Evolutionary conservation across 768 basidiomycete genomes (phyloP), one percentile per base, ranked within the genome.

Genomic region (Russula dissimulans): DNA sequence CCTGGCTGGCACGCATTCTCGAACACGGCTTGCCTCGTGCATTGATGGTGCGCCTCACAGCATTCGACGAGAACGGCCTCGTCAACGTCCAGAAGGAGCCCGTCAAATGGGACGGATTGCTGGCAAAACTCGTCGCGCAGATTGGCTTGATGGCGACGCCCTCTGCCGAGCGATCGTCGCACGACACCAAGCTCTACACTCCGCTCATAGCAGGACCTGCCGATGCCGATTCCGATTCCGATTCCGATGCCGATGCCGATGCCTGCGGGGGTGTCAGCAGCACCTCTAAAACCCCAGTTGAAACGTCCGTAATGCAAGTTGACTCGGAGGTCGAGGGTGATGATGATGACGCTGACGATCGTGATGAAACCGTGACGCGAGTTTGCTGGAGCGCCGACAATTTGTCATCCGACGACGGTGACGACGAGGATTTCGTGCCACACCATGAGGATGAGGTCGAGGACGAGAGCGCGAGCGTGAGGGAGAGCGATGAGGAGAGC

Each of bases 41-140:
- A 10, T 70, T 74, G 61, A 62, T 47, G 44, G 43, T 36, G 1
- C 55, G 49, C 26, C 63, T 65, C 31, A 44, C 17, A 0, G 49
- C 60, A 53, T 39, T 66, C 66, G 61, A 67, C 70, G n/a, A 65
- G 66, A 38, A 57, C 72, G 43, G 49, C 67, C 6, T 61, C 65
- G 44, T 68, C 50, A 11, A 59, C 59, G 2, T 59, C 55, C 15
- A 63, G 44, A 66, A 71, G 3, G 54, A 59, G 6, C 71, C 69
- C 60, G 67, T 67, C 12, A 65, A 61, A n/a, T 67, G 74, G 8
- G 66, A 69, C 7, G 68, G 73, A 32, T 72, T 72, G 15, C 70
- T 74, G 17, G 64, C 73, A 8, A 75, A 72, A 48, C 72, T 82
- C 49, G 64, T 79, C 3, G 78, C 78, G 29, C 69, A 72, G 46